phyloP scores from a whole-genome alignment of 768 basidiomycete species.

The Auricularia auricula-judae region DNA sequence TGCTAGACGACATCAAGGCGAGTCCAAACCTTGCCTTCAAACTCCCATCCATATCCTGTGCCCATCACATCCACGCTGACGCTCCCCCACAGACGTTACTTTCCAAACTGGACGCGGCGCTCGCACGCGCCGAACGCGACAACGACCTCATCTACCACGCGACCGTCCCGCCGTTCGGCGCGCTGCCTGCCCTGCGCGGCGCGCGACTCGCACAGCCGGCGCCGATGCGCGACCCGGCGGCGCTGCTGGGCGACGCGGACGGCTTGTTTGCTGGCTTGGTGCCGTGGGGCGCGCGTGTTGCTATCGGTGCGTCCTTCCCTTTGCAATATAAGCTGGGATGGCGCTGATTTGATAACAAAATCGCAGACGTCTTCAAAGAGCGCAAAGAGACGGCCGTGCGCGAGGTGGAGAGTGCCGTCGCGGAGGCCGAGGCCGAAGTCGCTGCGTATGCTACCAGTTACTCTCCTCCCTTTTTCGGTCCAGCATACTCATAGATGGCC shows the following conservation, averaged over 20 bases:
- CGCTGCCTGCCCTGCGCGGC: conserved; percentile 52
- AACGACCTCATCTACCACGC: conserved; percentile 95
- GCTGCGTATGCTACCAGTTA: conserved; percentile 39
- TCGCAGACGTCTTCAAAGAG: conserved; percentile 74
- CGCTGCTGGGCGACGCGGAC: conserved; percentile 38
- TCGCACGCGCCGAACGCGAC: conserved; percentile 70
- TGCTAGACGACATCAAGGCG: conserved; percentile 75
- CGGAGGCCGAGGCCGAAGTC: conserved; percentile 48
- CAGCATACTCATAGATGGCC: conserved; percentile 5
- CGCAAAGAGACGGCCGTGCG: conserved; percentile 60
- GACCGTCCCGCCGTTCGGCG: conserved; percentile 63
- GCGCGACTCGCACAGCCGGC: conserved; percentile 57
- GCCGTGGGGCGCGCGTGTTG: conserved; percentile 79
- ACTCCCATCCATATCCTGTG: too few relatives aligned
- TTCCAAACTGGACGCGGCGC: conserved; percentile 53
- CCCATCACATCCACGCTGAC: not conserved
- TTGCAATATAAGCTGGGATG: too few relatives aligned
- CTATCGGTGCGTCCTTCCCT: conserved; percentile 51
- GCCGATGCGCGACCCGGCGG: conserved; percentile 47
- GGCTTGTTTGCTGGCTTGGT: conserved; percentile 67
- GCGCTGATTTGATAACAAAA: too few relatives aligned
- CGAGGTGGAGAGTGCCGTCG: conserved; percentile 50
- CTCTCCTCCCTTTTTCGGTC: not conserved
- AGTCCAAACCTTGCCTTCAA: conserved; percentile 3
- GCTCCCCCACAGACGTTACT: conserved; percentile 51